Percentiles rank a stretch among this genome's conserved stretches.
Conservation (phyloP, 495 filamentous ascomycete species). For the Aspergillus olivimuriae region DNA sequence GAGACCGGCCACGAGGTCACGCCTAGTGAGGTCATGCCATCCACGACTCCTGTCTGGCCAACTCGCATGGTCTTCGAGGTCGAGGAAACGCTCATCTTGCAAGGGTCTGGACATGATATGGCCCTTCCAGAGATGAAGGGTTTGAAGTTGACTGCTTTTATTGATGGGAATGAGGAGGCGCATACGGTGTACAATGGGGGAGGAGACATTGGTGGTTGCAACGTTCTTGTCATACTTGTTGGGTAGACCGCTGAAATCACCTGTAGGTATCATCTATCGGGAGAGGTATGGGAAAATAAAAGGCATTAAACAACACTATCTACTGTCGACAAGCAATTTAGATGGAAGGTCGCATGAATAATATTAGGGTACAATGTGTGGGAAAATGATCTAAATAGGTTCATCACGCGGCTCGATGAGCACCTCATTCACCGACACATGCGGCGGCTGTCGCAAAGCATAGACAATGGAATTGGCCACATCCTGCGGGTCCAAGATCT, state of each 20-base stretch:
- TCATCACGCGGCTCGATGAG: conserved; percentile 66
- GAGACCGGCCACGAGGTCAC: conserved; percentile 3
- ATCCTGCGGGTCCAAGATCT: conserved; percentile 57
- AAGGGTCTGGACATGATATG: conserved; percentile 17
- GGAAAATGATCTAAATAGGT: conserved; percentile 50
- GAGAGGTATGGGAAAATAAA: too few species aligned
- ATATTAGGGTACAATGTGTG: neutral
- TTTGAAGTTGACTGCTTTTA: conserved; percentile 1
- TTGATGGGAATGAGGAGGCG: conserved; percentile 11
- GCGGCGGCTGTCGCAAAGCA: conserved; percentile 54
- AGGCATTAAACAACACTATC: neutral
- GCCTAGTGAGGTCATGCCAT: conserved; percentile 1
- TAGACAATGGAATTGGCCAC: conserved; percentile 59
- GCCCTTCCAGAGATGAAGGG: conserved; percentile 11
- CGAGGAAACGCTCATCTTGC: conserved; percentile 13
- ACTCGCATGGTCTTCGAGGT: conserved; percentile 16
- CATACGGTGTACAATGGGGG: conserved; percentile 13
- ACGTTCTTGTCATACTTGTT: too few species aligned
- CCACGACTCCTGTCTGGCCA: conserved; percentile 15
- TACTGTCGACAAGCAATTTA: neutral
- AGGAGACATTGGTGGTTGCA: too few species aligned
- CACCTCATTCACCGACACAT: conserved; percentile 66
- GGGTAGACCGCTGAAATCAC: too few species aligned
- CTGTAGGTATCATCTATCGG: too few species aligned
- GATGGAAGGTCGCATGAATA: too few species aligned